Conservation (phyloP, 2,329 filamentous ascomycete genomes). For the Colletotrichum australisinense region DNA sequence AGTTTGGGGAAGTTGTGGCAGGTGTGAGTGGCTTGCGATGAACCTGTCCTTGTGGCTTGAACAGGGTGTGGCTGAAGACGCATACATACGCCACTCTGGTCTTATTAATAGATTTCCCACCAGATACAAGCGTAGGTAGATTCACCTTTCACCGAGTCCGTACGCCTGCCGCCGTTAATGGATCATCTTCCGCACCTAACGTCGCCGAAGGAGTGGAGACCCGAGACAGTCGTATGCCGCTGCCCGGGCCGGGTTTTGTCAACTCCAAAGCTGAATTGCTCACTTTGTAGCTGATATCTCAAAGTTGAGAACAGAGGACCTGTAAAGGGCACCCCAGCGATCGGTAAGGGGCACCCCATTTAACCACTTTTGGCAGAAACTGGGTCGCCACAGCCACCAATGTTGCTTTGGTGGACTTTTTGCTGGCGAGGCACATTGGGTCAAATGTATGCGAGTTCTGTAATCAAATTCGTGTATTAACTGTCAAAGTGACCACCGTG, state of each 20-base stretch:
- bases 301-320: background rate
- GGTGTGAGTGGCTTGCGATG: background rate
- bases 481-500: too few species aligned
- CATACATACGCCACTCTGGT: background rate
- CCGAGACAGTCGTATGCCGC: background rate
- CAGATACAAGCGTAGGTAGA: background rate
- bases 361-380: too few species aligned
- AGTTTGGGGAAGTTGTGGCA: background rate
- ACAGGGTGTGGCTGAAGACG: background rate
- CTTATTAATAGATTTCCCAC: background rate
- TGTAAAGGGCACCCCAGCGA: too few species aligned
- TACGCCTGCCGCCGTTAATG: too few species aligned
- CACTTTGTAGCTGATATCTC: background rate
- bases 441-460: too few species aligned
- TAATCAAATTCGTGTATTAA: too few species aligned
- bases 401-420: too few species aligned
- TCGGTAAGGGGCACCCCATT: too few species aligned
- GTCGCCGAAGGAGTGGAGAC: background rate
- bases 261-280: background rate
- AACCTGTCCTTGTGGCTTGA: conserved; percentile 2
- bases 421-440: too few species aligned
- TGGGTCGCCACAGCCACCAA: too few species aligned
- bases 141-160: background rate
- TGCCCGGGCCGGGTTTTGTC: background rate
- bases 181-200: background rate